Conservation (phyloP, 176 grass and related monocot species). For the Elymus sibiricus region DNA sequence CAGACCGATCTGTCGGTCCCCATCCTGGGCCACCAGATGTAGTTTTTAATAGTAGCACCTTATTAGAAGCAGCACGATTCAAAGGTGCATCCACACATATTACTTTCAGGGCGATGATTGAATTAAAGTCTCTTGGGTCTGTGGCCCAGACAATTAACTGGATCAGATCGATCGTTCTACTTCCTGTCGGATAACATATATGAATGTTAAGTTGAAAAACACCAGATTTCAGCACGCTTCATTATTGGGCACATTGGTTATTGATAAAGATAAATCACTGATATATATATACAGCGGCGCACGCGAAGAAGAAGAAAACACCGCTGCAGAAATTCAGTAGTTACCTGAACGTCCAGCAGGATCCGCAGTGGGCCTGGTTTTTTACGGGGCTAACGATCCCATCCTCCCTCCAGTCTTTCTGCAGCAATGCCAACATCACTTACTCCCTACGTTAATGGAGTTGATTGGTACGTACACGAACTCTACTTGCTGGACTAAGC, state of each 20-base stretch:
- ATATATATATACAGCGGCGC: neutral
- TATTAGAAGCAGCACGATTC: neutral
- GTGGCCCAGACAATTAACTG: neutral
- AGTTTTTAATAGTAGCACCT: neutral
- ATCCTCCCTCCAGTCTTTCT: slow-evolving; percentile 98
- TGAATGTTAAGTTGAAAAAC: neutral
- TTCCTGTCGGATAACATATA: neutral
- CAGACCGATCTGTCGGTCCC: neutral
- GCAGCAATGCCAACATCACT: slow-evolving; percentile 15
- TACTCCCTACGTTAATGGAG: neutral
- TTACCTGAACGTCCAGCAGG: slow-evolving; percentile 99
- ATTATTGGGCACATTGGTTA: neutral
- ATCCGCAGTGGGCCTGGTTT: slow-evolving; percentile 76
- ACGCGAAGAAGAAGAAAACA: neutral
- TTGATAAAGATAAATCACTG: neutral
- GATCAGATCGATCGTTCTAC: neutral
- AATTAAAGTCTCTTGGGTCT: neutral
- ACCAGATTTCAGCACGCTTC: neutral
- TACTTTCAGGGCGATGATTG: slow-evolving; percentile 35
- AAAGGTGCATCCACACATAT: neutral
- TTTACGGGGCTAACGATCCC: slow-evolving; percentile 97
- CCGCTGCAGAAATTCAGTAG: neutral
- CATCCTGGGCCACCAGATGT: neutral
- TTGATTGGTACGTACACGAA: neutral
- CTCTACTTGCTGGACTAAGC: neutral